Base-by-base conservation (phyloP, 495 filamentous ascomycete genomes). In the Cenococcum geophilum region DNA sequence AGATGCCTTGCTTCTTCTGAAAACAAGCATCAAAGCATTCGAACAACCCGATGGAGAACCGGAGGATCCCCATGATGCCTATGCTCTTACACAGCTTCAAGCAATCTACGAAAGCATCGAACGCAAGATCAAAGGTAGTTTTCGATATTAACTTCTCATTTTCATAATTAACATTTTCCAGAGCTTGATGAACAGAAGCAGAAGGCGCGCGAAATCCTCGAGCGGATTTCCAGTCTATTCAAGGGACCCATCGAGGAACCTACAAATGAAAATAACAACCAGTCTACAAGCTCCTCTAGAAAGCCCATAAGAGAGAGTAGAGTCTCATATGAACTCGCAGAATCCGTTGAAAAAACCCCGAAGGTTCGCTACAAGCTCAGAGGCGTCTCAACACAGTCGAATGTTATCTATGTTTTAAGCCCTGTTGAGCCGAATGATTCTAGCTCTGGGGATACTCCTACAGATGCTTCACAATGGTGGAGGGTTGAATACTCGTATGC, bases 161-260 rank as follows among this genome's bases (percentile, higher is more conserved):
- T 43, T 23, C 60, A 16, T 22, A n/a, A 18, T 37, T 61, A 40
- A 65, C 54, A 1, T 1, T 2, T 18, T 5, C 48, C 22, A 86
- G 83, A 75, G 36, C 73, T 86, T 42, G 77, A 84, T 64, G 67
- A 75, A 35, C 60, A 78, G 48, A 84, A 82, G 62, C 71, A 80
- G 61, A 75, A 75, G 60, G 76, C 78, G 3, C 61, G 72, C 32
- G 73, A 80, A 45, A 71, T 71, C 21, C 71, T 87, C 25, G 73
- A 71, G 51, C 71, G 69, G 48, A 77, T 79, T 49, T 79, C 80
- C 1, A 79, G 78, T 58, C 72, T 76, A 12, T 83, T 80, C 60
- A 86, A 45, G 27, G 55, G 32, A 5, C 59, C 62, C 20, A 57
- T 60, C 22, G 66, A 65, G 18, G 48, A 62, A 5, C 18, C 20